Conservation (phyloP, 345 rosid species). For the Murraya koenigii region DNA sequence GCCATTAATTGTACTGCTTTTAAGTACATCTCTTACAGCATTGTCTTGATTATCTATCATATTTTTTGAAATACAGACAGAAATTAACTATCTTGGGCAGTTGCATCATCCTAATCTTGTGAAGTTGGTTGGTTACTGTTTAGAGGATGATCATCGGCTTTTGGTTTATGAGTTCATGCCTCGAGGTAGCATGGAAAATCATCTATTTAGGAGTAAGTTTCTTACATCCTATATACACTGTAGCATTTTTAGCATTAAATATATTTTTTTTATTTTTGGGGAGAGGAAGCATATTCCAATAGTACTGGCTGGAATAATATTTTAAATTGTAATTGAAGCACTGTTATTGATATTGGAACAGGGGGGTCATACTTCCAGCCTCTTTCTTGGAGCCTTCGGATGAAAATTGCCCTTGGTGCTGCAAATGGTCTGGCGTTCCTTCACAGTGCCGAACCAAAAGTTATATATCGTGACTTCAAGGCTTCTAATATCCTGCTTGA, state of each 20-base stretch:
- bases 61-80: constrained; percentile 44
- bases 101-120: constrained; percentile 68
- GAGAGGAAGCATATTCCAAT: neutral
- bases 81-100: constrained; percentile 71
- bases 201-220: constrained; percentile 67
- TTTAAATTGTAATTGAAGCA: neutral
- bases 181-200: constrained; percentile 79
- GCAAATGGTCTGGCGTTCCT: constrained; percentile 99
- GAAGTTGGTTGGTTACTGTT: constrained; percentile 72
- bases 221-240: neutral
- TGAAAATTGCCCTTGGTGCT: constrained; percentile 89
- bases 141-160: constrained; percentile 73
- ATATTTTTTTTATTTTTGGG: neutral
- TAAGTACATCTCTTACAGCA: neutral
- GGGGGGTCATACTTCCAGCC: constrained; percentile 91
- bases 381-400: constrained; percentile 74
- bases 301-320: neutral
- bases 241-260: neutral
- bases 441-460: constrained; percentile 77
- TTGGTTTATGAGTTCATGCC: constrained; percentile 74
- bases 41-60: constrained; percentile 9
- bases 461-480: constrained; percentile 95
- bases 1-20: neutral
- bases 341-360: constrained; percentile 25
- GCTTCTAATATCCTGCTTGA: constrained; percentile 90